Evolutionary conservation across 2,329 filamentous ascomycete species (phyloP).

Genomic region (Septoria petroselini): DNA sequence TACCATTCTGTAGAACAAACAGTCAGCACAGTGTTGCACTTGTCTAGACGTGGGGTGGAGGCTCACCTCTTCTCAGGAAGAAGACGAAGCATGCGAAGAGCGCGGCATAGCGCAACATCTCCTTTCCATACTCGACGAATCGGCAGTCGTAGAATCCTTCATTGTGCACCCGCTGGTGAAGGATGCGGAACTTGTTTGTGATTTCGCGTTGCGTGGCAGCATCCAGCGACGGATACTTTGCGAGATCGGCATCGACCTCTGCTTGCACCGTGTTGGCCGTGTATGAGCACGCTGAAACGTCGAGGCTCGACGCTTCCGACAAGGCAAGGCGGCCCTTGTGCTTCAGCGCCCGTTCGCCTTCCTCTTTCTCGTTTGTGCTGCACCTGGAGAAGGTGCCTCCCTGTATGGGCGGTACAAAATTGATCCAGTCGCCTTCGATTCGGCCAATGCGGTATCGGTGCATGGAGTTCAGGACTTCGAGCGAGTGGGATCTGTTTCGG

Average conservation of each 20-base stretch:
- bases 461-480: slow-evolving; percentile 59
- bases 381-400: slow-evolving; percentile 66
- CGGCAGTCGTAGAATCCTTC: slow-evolving; percentile 59
- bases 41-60: no score
- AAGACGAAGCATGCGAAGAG: slow-evolving; percentile 52
- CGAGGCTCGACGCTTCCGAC: slow-evolving; percentile 11
- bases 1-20: slow-evolving; percentile 51
- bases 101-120: slow-evolving; percentile 55
- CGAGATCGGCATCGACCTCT: slow-evolving; percentile 41
- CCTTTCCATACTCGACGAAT: slow-evolving; percentile 59
- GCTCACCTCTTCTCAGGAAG: slow-evolving; percentile 40
- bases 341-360: slow-evolving; percentile 1
- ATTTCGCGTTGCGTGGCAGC: slow-evolving; percentile 55
- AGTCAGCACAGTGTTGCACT: no score
- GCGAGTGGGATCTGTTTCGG: slow-evolving; percentile 43
- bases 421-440: slow-evolving; percentile 75
- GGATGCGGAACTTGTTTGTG: slow-evolving; percentile 52
- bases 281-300: slow-evolving; percentile 33
- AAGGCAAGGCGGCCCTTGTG: slow-evolving; percentile 10
- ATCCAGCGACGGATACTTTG: slow-evolving; percentile 53
- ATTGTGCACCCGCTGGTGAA: slow-evolving; percentile 56
- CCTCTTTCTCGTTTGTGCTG: not conserved
- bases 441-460: slow-evolving; percentile 74
- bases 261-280: slow-evolving; percentile 38
- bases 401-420: slow-evolving; percentile 86